These are phyloP conservation scores for Gyrodon tennesseensis DNA, from an alignment of 1,284 basidiomycete genomes.

Conservation along the genomic window DNA sequence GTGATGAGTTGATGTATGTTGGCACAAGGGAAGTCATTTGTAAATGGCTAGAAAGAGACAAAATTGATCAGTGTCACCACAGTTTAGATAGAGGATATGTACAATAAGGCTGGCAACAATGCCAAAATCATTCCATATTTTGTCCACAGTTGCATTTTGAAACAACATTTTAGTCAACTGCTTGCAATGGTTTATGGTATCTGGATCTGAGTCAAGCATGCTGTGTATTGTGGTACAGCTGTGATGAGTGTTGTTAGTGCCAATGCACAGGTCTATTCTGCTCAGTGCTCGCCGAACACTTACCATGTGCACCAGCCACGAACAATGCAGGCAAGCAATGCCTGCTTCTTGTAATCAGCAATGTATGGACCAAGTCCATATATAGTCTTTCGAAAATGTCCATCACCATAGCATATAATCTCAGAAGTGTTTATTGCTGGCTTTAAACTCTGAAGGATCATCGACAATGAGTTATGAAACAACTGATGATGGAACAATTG, in stretches of 20 bases:
- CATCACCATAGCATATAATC: background rate
- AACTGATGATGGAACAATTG: background rate
- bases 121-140: background rate
- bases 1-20: no score
- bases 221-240: background rate
- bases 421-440: background rate
- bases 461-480: background rate
- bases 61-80: background rate
- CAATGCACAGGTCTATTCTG: background rate
- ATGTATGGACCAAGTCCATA: no score
- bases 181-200: background rate
- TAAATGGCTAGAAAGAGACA: background rate
- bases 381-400: no score
- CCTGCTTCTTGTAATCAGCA: slow-evolving; percentile 17
- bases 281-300: background rate
- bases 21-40: no score
- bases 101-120: background rate
- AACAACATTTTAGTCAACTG: background rate
- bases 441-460: no score
- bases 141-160: background rate
- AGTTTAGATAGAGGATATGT: background rate
- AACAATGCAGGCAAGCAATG: slow-evolving; percentile 11
- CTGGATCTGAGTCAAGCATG: background rate
- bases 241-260: background rate
- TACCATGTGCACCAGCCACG: background rate